Evolutionary conservation across 116 monocot genomes (phyloP), one percentile per base, ranked within the genome.

Genomic region (Phalaenopsis hybrid): DNA sequence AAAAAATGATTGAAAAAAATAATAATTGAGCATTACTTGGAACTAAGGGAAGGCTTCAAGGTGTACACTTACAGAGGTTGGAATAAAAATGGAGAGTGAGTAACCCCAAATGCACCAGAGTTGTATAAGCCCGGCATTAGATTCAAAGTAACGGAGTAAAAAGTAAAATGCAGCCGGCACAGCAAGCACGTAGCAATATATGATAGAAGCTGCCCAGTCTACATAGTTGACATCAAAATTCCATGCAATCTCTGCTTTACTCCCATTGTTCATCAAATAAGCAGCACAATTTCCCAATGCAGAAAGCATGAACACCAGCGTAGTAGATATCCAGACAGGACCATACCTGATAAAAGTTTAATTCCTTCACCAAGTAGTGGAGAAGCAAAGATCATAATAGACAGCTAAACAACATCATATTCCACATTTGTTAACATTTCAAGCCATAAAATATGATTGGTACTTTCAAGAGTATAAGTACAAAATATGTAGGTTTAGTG

Each of bases 91-190:
- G 89, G 88, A 99, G 21, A 99, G 88, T 58, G 95, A 99, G 78
- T 99, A 99, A 10, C 95, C 99, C 99, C 99, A 99, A 80, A 99
- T 83, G 75, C 99, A 99, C 93, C 95, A 99, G 16, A 95, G 83
- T 11, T 88, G 86, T 80, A 95, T 50, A 21, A 95, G 86, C 78
- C 88, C 95, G 70, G 88, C 63, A 70, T 46, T 78, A 45, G 84
- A 80, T 78, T 89, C 99, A 80, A 93, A 89, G 77, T 99, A 99
- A 77, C 87, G 93, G 79, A 95, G 89, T 85, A 99, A 83, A 87
- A 93, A 92, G 80, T 89, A 99, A 82, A 92, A 92, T 44, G 89
- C 91, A 77, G 82, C 86, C 25, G 99, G 99, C 49, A 93, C 87
- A 20, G 79, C 73, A 75, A 90, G 23, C 6, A 76, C 65, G 85